Percentiles rank a stretch among this genome's conserved stretches.
Conservation (phyloP, 148 eudicot genomes). For the Dianthus caryophyllus region DNA sequence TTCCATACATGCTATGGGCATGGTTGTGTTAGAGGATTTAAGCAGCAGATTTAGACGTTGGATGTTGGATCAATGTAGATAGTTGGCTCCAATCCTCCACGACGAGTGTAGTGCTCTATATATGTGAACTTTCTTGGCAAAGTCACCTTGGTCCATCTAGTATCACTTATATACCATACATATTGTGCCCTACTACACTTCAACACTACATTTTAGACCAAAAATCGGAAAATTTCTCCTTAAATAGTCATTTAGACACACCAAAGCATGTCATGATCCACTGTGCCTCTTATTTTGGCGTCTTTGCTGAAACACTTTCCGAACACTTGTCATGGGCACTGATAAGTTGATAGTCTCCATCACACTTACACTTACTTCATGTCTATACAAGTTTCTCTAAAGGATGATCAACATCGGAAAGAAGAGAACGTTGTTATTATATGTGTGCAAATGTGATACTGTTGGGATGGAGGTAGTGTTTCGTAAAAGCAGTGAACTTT, state of each 20-base stretch:
- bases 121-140: not conserved
- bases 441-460: not conserved
- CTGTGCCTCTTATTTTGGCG: not conserved
- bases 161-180: not conserved
- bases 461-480: not conserved
- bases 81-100: not conserved
- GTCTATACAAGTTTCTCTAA: too few relatives aligned
- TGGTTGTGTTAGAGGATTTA: not conserved
- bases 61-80: not conserved
- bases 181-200: too few relatives aligned
- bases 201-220: too few relatives aligned
- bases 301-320: not conserved
- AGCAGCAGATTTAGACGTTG: not conserved
- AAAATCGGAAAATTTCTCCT: too few relatives aligned
- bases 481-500: not conserved
- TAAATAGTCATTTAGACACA: too few relatives aligned
- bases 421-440: not conserved
- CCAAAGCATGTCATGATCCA: too few relatives aligned
- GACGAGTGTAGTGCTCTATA: not conserved
- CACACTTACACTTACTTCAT: not conserved
- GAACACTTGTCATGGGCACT: not conserved
- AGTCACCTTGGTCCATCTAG: not conserved
- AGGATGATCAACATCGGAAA: not conserved
- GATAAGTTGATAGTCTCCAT: not conserved
- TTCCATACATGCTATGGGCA: too few relatives aligned